These are phyloP conservation scores for Daldinia vernicosa DNA, from an alignment of 495 filamentous ascomycete genomes.

Conservation along the genomic window DNA sequence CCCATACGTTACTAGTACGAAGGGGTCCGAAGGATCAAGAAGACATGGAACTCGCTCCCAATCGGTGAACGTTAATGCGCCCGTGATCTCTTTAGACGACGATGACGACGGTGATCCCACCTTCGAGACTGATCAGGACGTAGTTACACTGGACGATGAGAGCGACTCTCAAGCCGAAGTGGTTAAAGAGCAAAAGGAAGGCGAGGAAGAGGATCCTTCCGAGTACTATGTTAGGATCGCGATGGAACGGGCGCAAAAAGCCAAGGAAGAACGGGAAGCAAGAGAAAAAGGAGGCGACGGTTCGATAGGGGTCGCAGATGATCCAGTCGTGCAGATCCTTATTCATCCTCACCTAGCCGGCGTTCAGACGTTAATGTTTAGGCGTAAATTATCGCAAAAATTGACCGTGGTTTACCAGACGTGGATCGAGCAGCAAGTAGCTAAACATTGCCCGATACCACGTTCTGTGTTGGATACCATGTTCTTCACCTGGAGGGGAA, in stretches of 20 bases:
- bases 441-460: constrained; percentile 63
- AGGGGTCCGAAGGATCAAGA: constrained; percentile 2
- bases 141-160: constrained; percentile 31
- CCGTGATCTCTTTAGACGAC: constrained; percentile 26
- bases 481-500: constrained; percentile 82
- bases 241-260: constrained; percentile 40
- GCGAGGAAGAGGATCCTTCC: constrained; percentile 40
- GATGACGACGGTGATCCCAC: constrained; percentile 30
- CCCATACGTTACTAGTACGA: constrained; percentile 6
- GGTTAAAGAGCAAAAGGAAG: constrained; percentile 10
- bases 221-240: constrained; percentile 48
- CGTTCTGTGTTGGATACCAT: constrained; percentile 53
- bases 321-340: constrained; percentile 71
- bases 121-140: constrained; percentile 12
- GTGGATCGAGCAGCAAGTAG: constrained; percentile 63
- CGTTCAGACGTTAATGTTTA: constrained; percentile 70
- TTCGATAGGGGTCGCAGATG: constrained; percentile 10
- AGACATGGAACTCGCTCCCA: constrained; percentile 12
- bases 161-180: constrained; percentile 24
- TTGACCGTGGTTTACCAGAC: constrained; percentile 70
- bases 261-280: constrained; percentile 37
- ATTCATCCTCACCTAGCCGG: constrained; percentile 71
- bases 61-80: constrained; percentile 12
- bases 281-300: constrained; percentile 25
- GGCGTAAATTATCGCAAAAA: constrained; percentile 70